Evolutionary conservation across 805 yeast genomes (phyloP).

Genomic region (Candida ponderosae): DNA sequence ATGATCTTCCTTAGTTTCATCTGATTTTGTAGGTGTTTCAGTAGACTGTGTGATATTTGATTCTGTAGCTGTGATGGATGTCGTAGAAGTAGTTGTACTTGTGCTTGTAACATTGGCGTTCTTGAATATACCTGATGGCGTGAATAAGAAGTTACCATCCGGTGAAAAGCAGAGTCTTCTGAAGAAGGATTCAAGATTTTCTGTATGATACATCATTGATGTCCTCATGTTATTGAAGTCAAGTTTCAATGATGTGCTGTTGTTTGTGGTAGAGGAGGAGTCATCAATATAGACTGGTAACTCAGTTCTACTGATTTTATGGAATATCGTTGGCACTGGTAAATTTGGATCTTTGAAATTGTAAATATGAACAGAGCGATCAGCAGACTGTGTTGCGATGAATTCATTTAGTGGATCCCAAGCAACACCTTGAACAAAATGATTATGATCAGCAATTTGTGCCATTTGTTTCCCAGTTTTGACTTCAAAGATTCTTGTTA

Average conservation of each 20-base stretch:
- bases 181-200: slow-evolving; percentile 84
- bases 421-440: slow-evolving; percentile 90
- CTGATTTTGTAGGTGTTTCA: slow-evolving; percentile 4
- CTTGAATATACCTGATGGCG: slow-evolving; percentile 68
- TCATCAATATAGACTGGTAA: slow-evolving; percentile 32
- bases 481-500: slow-evolving; percentile 60
- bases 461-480: slow-evolving; percentile 47
- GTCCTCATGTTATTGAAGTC: slow-evolving; percentile 22
- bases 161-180: slow-evolving; percentile 82
- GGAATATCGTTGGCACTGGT: slow-evolving; percentile 33
- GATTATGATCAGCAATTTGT: slow-evolving; percentile 67
- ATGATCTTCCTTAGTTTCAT: slow-evolving; percentile 28
- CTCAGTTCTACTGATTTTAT: slow-evolving; percentile 51
- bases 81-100: background rate
- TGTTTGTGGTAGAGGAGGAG: background rate
- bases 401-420: slow-evolving; percentile 88
- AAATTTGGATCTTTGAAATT: slow-evolving; percentile 25
- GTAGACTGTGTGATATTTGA: slow-evolving; percentile 3
- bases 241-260: slow-evolving; percentile 1
- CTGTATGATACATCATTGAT: slow-evolving; percentile 67
- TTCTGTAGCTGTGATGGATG: slow-evolving; percentile 3
- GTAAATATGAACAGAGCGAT: slow-evolving; percentile 73
- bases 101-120: slow-evolving; percentile 8
- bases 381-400: slow-evolving; percentile 86
- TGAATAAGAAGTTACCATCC: slow-evolving; percentile 73